Evolutionary conservation across 2,329 filamentous ascomycete genomes (phyloP), one percentile per base, ranked within the genome.

Genomic region (Aspergillus sp.): DNA sequence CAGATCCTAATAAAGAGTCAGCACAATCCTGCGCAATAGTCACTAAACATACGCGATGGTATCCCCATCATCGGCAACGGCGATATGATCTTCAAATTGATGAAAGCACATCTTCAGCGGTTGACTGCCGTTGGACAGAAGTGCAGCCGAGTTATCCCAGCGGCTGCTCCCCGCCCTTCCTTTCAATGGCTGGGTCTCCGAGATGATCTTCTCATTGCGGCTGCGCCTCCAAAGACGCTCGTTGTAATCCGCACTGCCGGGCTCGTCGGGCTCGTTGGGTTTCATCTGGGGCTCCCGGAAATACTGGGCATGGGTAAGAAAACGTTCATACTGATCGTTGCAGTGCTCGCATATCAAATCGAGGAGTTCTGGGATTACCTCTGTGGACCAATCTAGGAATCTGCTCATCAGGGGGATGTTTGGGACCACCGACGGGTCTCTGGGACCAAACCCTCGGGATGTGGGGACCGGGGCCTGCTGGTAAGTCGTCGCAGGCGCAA

Each of bases 241-340:
- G 70, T 99, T 99, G 78, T 98, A 99, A 76, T 98, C 93, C 17
- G 91, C 91, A 72, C 93, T 97, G 38, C 95, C 95, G 15, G 95
- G 95, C 73, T 99, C 95, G 70, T 99, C 95, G 25, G 93, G 91
- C 75, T 99, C 95, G 61, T 91, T 93, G 3, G 92, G 90, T 74
- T 95, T 96, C 95, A 99, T 98, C 77, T 99, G 95, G 34, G 95
- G 95, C 76, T 98, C 93, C 31, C 93, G 91, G 83, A 98, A 99
- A 76, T 99, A 98, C 76, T 88, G 64, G 46, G 60, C 25, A 69
- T 65, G 30, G 49, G 72, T 77, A 43, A 77, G 71, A 70, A 72
- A 60, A 55, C 63, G 64, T 64, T 66, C 54, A 52, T 59, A 64
- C 9, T 60, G 43, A 51, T 61, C 28, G 30, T 47, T 49, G 53